Conservation (phyloP, 163 green algal genomes). For the Chloromonas sp. region DNA sequence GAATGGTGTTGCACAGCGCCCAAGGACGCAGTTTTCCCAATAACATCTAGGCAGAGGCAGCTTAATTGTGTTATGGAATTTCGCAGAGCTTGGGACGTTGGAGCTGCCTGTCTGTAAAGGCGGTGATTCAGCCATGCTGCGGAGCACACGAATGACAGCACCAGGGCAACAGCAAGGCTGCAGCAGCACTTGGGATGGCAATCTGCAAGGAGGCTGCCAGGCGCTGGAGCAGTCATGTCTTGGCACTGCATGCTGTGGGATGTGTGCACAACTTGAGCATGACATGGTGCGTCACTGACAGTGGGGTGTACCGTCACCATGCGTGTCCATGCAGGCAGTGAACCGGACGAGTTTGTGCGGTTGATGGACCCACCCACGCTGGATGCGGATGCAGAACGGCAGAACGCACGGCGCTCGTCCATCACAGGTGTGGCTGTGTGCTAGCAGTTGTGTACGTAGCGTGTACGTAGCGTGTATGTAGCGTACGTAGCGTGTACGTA, state of each 20-base stretch:
- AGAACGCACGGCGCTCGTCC: conserved; percentile 23
- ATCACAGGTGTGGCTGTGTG: conserved; percentile 21
- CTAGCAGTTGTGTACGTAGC: too few species aligned
- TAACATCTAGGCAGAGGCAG: too few species aligned
- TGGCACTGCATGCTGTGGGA: neutral
- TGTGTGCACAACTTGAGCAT: neutral
- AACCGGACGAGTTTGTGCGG: conserved; percentile 11
- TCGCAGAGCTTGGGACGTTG: neutral
- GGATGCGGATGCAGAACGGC: conserved; percentile 19
- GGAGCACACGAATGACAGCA: neutral
- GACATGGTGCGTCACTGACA: neutral
- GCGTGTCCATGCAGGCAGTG: conserved; percentile 11
- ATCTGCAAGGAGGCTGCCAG: neutral
- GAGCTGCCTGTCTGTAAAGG: neutral
- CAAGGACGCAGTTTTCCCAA: too few species aligned
- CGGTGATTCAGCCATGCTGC: neutral
- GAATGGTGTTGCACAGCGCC: neutral
- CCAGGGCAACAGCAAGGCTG: neutral
- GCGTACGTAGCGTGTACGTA: too few species aligned
- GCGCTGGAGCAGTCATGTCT: neutral
- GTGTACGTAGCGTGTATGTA: too few species aligned
- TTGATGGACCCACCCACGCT: conserved; percentile 23
- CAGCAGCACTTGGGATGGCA: neutral
- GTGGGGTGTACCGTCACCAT: neutral
- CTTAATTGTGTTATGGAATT: neutral